A percentile compares a stretch with the other conserved stretches of the same genome.
Evolutionary conservation across 441 rosid genomes (phyloP).

Genomic region (Hura crepitans): DNA sequence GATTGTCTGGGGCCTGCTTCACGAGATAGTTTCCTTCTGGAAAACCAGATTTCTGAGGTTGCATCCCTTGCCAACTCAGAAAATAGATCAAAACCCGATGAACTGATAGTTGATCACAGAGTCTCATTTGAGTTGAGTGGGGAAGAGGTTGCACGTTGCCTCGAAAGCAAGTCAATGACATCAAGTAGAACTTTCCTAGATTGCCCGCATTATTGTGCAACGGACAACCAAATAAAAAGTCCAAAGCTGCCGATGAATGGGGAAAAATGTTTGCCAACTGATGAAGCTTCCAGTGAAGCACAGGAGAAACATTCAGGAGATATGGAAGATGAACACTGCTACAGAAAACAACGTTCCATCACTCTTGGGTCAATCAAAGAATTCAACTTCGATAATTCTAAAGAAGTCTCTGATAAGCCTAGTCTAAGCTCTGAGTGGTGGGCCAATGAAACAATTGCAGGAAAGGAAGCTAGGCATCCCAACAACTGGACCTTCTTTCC

Average conservation of each 20-base stretch:
- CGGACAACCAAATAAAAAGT: slow-evolving; percentile 33
- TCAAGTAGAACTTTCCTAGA: slow-evolving; percentile 41
- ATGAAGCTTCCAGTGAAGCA: slow-evolving; percentile 29
- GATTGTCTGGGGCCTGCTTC: slow-evolving; percentile 44
- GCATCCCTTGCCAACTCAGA: slow-evolving; percentile 48
- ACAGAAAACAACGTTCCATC: slow-evolving; percentile 56
- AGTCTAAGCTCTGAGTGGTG: slow-evolving; percentile 58
- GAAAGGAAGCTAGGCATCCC: slow-evolving; percentile 52
- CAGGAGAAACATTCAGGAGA: slow-evolving; percentile 41
- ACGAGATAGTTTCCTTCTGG: slow-evolving; percentile 31
- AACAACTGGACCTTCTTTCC: slow-evolving; percentile 89
- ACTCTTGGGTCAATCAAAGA: slow-evolving; percentile 87
- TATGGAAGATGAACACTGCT: slow-evolving; percentile 47
- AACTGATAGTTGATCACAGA: slow-evolving; percentile 59
- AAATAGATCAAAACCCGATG: slow-evolving; percentile 46
- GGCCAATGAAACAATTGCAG: slow-evolving; percentile 70
- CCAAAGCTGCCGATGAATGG: slow-evolving; percentile 24
- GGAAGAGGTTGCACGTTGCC: slow-evolving; percentile 89
- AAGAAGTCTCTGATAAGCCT: slow-evolving; percentile 52
- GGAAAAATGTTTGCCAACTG: slow-evolving; percentile 24
- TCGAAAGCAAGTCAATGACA: slow-evolving; percentile 52
- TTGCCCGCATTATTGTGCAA: slow-evolving; percentile 35
- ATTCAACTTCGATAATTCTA: slow-evolving; percentile 76
- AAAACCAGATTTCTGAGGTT: slow-evolving; percentile 45
- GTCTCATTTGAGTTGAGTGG: slow-evolving; percentile 92